Conservation (phyloP, 2,329 filamentous ascomycete species). For the Botrytis medusae region DNA sequence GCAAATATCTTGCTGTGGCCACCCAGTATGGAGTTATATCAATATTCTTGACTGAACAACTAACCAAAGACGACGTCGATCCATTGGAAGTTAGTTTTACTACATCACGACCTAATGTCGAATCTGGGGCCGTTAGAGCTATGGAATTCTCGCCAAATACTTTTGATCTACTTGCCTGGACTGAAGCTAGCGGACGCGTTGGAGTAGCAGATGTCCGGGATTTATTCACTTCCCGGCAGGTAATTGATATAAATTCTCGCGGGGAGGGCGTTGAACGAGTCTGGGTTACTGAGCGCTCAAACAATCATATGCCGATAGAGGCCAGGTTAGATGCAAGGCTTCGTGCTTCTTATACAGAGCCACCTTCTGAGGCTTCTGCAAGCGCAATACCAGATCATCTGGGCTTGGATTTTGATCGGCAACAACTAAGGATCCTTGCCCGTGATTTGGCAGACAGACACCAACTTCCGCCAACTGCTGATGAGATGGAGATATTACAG, state of each 20-base stretch:
- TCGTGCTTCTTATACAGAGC: slow-evolving; percentile 31
- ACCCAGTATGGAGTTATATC: slow-evolving; percentile 81
- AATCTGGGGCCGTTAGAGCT: slow-evolving; percentile 73
- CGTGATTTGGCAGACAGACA: slow-evolving; percentile 44
- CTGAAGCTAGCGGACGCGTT: slow-evolving; percentile 78
- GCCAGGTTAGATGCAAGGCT: slow-evolving; percentile 37
- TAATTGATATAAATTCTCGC: slow-evolving; percentile 62
- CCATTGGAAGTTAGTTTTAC: slow-evolving; percentile 73
- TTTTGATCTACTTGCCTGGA: slow-evolving; percentile 90
- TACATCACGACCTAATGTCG: slow-evolving; percentile 63
- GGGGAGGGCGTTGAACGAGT: slow-evolving; percentile 49
- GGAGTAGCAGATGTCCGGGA: slow-evolving; percentile 72
- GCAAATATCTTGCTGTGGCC: slow-evolving; percentile 70
- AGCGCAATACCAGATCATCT: slow-evolving; percentile 38
- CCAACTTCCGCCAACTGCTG: slow-evolving; percentile 52
- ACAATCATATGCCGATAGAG: slow-evolving; percentile 31
- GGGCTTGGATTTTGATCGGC: slow-evolving; percentile 33
- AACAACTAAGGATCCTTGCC: slow-evolving; percentile 34
- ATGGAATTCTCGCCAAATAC: slow-evolving; percentile 91
- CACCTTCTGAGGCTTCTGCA: slow-evolving; percentile 28
- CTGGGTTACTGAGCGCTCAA: slow-evolving; percentile 30
- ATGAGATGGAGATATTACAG: slow-evolving; percentile 57
- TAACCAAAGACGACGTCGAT: slow-evolving; percentile 49
- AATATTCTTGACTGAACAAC: slow-evolving; percentile 61
- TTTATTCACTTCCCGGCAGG: slow-evolving; percentile 66